Base-by-base conservation (phyloP, 2,329 filamentous ascomycete genomes). In the Neocucurbitaria cava region DNA sequence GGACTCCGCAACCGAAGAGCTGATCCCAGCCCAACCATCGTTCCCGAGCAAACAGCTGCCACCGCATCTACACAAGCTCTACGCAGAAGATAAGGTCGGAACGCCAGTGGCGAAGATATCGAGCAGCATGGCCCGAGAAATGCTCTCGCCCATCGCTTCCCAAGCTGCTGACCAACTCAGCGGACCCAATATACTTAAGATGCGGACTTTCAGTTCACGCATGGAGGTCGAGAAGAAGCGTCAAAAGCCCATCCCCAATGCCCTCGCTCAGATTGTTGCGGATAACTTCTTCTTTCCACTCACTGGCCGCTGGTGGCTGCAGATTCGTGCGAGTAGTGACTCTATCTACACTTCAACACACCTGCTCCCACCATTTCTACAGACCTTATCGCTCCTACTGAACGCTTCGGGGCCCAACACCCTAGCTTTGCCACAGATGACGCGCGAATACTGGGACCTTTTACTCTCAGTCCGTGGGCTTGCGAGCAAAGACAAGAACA, bases 21-120 rank as follows among this genome's bases (percentile, higher is more conserved):
- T 79, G 46, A 78, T 73, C 62, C 79, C 66, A 28, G 64, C 55
- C 43, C 63, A 70, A 3, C 57, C 77, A 3, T 73, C 83, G 0
- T 98, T 97, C 68, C 91, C 94, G 0, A 94, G 90, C 15, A 96
- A 96, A 69, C 83, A 81, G 31, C 86, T 98, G 0, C 90, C 93
- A 0, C 80, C 85, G 43, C 86, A 85, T 61, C 82, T 96, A 45
- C 90, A 96, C 69, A 84, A 83, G 15, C 77, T 92, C 1, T 97
- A 94, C 70, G 70, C 85, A 9, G 66, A 76, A 40, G 58, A 76
- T 20, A 62, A 71, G 45, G 59, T 72, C 30, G 70, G 78, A 2
- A 85, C 86, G 28, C 84, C 88, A 0, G 82, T 97, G 5, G 85
- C 92, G 45, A 82, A 75, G 21, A 87, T 96, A 41, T 84, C 90